Evolutionary conservation across 177 flowering plant species (phyloP).

Genomic region (Vitis hybrid): DNA sequence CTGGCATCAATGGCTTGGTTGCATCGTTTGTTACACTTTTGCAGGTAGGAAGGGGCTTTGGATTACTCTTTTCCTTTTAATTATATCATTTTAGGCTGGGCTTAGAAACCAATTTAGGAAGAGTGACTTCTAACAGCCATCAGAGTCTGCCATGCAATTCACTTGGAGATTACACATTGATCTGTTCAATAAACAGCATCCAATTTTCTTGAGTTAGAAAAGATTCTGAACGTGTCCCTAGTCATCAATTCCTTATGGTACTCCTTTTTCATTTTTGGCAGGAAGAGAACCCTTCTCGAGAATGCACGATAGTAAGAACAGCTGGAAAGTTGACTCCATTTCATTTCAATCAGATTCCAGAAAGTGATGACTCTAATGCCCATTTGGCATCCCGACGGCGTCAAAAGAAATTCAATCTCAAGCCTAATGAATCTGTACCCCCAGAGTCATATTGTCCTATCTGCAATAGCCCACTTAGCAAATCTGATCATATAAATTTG

Average conservation of each 20-base stretch:
- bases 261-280: constrained; percentile 24
- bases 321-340: constrained; percentile 94
- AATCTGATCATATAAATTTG: constrained; percentile 29
- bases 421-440: constrained; percentile 49
- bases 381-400: constrained; percentile 59
- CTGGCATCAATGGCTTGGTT: constrained; percentile 81
- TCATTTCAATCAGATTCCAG: constrained; percentile 71
- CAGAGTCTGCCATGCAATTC: not conserved
- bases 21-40: constrained; percentile 78
- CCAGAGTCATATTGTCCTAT: constrained; percentile 71
- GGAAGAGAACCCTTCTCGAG: constrained; percentile 95
- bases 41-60: constrained; percentile 47
- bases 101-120: too few species aligned
- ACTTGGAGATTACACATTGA: not conserved
- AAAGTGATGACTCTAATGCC: constrained; percentile 34
- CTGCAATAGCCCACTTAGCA: constrained; percentile 70
- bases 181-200: not conserved
- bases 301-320: constrained; percentile 84
- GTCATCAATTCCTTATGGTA: too few species aligned
- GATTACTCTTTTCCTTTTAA: not conserved
- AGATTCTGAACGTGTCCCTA: not conserved
- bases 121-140: not conserved
- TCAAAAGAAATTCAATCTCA: constrained; percentile 54
- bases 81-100: not conserved
- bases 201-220: not conserved